Evolutionary conservation across 169 alveolate genomes (phyloP), one percentile per base, ranked within the genome.

Genomic region (Blepharisma undulans): DNA sequence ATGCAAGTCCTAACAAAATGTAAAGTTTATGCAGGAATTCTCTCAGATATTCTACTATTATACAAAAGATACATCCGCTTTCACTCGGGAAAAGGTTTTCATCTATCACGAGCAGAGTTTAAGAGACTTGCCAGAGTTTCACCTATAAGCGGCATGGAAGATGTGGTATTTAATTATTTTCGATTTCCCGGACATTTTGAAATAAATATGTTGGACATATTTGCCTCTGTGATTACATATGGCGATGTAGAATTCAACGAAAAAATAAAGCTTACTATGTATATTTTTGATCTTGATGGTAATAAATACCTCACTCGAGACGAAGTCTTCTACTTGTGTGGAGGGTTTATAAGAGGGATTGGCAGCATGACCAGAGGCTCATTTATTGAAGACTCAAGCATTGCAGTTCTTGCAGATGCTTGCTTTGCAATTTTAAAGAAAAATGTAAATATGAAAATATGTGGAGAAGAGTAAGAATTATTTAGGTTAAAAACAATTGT

Each of bases 281-380:
- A 72, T 4, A 19, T 86, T 22, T 86, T 86, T 32, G 91, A 86
- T 27, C 72, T 86, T 48, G 91, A 86, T 72, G 84, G 84, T n/a
- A 86, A 33, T 8, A 86, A 86, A 71, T 25, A 22, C 8, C 61
- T 86, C 1, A 25, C 91, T 3, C 5, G 36, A 21, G 91, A 86
- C 66, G 91, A 86, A 85, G 25, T 86, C 7, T 27, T 12, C 25
- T 61, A 61, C 60, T 21, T 72, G 60, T 71, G 80, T 71, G 36
- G 22, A 27, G 61, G 91, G 12, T 61, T 72, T n/a, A 21, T 86
- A 1, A 36, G 27, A 29, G 91, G 72, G 1, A 29, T 86, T 27
- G 80, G 72, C 19, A 18, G 22, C 10, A 27, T 86, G 84, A 72
- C 84, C 1, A 30, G 76, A 21, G 77, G 89, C 12, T 10, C 77